Evolutionary conservation across 2,329 filamentous ascomycete species (phyloP), one percentile per base, ranked within the genome.

Genomic region (Sporothrix phasma): DNA sequence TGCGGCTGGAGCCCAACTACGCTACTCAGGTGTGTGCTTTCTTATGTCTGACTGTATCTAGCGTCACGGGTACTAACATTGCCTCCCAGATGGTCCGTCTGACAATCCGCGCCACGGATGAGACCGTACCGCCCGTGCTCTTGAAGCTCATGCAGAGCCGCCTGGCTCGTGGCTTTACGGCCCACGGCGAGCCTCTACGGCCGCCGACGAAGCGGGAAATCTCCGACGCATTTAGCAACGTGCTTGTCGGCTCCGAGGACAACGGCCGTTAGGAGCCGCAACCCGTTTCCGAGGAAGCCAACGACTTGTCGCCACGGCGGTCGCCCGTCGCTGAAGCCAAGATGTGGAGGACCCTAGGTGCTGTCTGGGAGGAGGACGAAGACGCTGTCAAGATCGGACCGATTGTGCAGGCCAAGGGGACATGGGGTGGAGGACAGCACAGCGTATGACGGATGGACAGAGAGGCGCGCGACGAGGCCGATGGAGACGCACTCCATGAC

Each of bases 1-100:
- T 99, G 80, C 84, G 94, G 72, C 77, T 99, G 77, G 94, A 99
- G 81, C 94, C 94, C 66, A 99, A 99, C 77, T 93, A 92, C 72
- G 83, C 84, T 68, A 93, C 88, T 68, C 90, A 91, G 85, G 94
- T 97, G 82, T 78, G 87, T 39, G 15, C 26, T 1, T n/a, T n/a
- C 15, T 31, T n/a, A 29, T 19, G 22, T 8, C n/a, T 6, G 15
- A 41, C 15, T n/a, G 15, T 34, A 4, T 41, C 15, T n/a, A 41
- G 4, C 31, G 31, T 5, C 5, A 5, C 0, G 8, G 2, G 43
- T 43, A 10, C 53, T 54, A 46, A 26, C 47, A 62, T n/a, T n/a
- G n/a, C 68, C 65, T 70, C 66, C 69, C 69, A 97, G 94, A 97
- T 97, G 91, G 89, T 95, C 71, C 92, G 94, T 62, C 81, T 97